Base-by-base conservation (phyloP, 2,329 filamentous ascomycete species). In the Dothideomycetes sp. region DNA sequence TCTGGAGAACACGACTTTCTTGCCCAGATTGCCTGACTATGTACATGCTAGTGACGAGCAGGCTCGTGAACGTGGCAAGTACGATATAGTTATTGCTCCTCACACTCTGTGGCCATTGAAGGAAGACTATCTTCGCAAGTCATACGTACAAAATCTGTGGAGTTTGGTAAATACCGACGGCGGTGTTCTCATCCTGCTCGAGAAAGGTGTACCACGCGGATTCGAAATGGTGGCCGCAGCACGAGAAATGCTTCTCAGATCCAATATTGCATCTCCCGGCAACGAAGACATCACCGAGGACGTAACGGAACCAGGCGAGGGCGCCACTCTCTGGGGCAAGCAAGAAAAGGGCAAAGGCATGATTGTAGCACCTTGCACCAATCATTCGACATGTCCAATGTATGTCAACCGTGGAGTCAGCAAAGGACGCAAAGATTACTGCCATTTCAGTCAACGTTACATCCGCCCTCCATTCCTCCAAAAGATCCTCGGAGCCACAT, bases 181-280 rank as follows among this genome's bases (percentile, higher is more conserved):
- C 1, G 91, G 91, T 24, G 74, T 98, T 11, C 70, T 98, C 4
- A 76, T 96, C 34, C 64, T 96, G 3, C 65, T 95, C 16, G 91
- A 98, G 59, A 96, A 95, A 60, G 91, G 87, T 0, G 76, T 94
- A 10, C 84, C 87, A 10, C 78, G 85, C 30, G 91, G 91, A 0
- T 98, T 98, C 50, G 91, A 96, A 59, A 84, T 85, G 11, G 77
- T 98, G 28, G 89, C 86, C 9, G 83, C 82, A 33, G 87, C 88
- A 5, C 79, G 91, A 35, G 74, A 87, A 29, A 77, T 84, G 45
- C 67, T 98, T 1, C 69, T 96, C 1, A 75, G 83, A 46, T 77
- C 82, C 31, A 80, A 84, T 56, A 82, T 94, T 42, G 64, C 78
- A 10, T 77, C 77, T 11, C 79, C 80, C 1, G 68, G 65, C 3